phyloP scores from a whole-genome alignment of 2,329 filamentous ascomycete species.

The Stemphylium beticola region DNA sequence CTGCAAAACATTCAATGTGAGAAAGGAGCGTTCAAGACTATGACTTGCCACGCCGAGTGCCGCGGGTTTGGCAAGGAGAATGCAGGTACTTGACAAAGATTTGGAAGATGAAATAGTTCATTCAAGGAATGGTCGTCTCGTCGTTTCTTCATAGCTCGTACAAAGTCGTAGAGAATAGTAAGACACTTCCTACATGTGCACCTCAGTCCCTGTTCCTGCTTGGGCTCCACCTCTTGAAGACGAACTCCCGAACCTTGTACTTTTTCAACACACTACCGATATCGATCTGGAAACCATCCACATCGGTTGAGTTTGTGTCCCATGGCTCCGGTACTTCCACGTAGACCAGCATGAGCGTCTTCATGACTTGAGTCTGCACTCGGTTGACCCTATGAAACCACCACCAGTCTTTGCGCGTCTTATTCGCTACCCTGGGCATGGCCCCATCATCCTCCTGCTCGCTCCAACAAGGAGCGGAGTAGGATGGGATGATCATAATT shows the following conservation, averaged over 20 bases:
- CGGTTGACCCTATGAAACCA: slow-evolving; percentile 90
- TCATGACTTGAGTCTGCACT: slow-evolving; percentile 86
- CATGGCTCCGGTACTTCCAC: slow-evolving; percentile 83
- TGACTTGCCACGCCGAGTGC: too few relatives aligned
- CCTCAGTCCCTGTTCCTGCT: slow-evolving; percentile 73
- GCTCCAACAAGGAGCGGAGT: slow-evolving; percentile 76
- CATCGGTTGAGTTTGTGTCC: slow-evolving; percentile 50
- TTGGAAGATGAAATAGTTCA: too few relatives aligned
- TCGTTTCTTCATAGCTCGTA: neutral
- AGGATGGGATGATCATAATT: slow-evolving; percentile 82
- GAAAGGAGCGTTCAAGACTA: too few relatives aligned
- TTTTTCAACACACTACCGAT: slow-evolving; percentile 68
- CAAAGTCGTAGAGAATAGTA: neutral
- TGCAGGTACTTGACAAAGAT: too few relatives aligned
- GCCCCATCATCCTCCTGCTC: slow-evolving; percentile 48
- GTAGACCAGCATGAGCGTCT: slow-evolving; percentile 87
- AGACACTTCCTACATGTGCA: neutral
- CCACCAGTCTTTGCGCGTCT: slow-evolving; percentile 68
- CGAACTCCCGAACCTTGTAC: slow-evolving; percentile 81
- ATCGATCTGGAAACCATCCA: slow-evolving; percentile 53
- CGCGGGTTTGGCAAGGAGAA: too few relatives aligned
- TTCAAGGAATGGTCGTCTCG: neutral
- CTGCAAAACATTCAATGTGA: too few relatives aligned
- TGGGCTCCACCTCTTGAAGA: slow-evolving; percentile 81
- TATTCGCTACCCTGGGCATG: slow-evolving; percentile 37